Evolutionary conservation across 2,329 filamentous ascomycete species (phyloP), one percentile per base, ranked within the genome.

Genomic region (Metarhizium sp.): DNA sequence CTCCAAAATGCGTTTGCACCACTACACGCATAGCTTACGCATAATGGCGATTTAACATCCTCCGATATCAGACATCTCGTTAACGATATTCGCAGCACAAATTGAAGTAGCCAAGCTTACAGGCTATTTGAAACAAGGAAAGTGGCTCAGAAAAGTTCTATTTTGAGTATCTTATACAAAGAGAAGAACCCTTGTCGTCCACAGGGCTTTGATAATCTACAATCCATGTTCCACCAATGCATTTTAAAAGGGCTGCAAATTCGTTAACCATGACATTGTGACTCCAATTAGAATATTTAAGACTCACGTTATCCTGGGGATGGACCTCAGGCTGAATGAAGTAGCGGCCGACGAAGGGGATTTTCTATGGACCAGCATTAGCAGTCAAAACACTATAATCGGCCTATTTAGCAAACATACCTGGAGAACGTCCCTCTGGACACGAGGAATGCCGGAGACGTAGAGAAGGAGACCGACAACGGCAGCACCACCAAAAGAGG

Each of bases 241-340:
- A 59, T 65, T 34, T 74, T 73, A 75, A 65, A 75, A 75, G 53
- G 73, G 71, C 73, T 73, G 32, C 11, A 13, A 34, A 6, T 16
- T 38, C 2, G 55, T 72, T 60, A 72, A 65, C 32, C 3, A 36
- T 14, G 34, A 25, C 29, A 7, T 10, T 6, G 16, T 20, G 13
- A 38, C 16, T 30, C 7, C 13, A 30, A 1, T 18, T 30, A 49
- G 13, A 5, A 2, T 10, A 11, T 11, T 30, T 34, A 14, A 6
- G 11, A 76, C 81, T 74, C 63, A 85, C 82, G 72, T 84, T 85
- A 72, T 86, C 82, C 58, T 81, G 79, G 57, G 82, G 73, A 62
- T 80, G 77, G 61, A 80, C 63, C 66, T 81, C 75, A 66, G 78
- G 73, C 67, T 78, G 76, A 63, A 74, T 63, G 68, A 77, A 85